Conservation (phyloP, 2,329 filamentous ascomycete species). For the Cordyceps javanica region DNA sequence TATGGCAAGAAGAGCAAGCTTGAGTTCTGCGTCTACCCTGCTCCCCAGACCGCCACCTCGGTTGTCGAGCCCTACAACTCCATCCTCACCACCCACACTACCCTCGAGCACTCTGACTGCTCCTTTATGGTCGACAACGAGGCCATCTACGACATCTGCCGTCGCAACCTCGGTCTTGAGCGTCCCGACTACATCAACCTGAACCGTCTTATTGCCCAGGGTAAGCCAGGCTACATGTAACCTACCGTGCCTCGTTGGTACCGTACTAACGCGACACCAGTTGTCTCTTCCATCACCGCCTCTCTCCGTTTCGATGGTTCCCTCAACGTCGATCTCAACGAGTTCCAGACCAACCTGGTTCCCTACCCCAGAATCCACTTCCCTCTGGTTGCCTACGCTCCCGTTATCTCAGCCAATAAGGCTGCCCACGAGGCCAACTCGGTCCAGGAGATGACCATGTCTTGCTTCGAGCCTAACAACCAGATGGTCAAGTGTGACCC, state of each 20-base stretch:
- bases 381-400: slow-evolving; percentile 93
- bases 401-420: slow-evolving; percentile 91
- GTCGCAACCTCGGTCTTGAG: slow-evolving; percentile 93
- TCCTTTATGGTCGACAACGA: slow-evolving; percentile 99
- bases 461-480: slow-evolving; percentile 99
- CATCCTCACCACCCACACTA: slow-evolving; percentile 97
- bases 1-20: slow-evolving; percentile 99
- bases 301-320: slow-evolving; percentile 98
- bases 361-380: slow-evolving; percentile 99
- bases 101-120: slow-evolving; percentile 98
- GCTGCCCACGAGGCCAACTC: slow-evolving; percentile 97
- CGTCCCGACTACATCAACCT: slow-evolving; percentile 98
- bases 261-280: slow-evolving; percentile 39
- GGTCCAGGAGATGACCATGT: slow-evolving; percentile 96
- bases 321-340: slow-evolving; percentile 98
- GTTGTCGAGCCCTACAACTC: slow-evolving; percentile 99
- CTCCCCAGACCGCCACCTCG: slow-evolving; percentile 92
- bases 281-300: slow-evolving; percentile 96
- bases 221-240: slow-evolving; percentile 37
- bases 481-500: slow-evolving; percentile 99
- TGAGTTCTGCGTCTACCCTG: slow-evolving; percentile 98
- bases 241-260: not conserved
- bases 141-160: slow-evolving; percentile 99
- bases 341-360: slow-evolving; percentile 99
- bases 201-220: slow-evolving; percentile 96